Evolutionary conservation across 2,329 filamentous ascomycete genomes (phyloP).

Genomic region (Aspergillus jensenii): DNA sequence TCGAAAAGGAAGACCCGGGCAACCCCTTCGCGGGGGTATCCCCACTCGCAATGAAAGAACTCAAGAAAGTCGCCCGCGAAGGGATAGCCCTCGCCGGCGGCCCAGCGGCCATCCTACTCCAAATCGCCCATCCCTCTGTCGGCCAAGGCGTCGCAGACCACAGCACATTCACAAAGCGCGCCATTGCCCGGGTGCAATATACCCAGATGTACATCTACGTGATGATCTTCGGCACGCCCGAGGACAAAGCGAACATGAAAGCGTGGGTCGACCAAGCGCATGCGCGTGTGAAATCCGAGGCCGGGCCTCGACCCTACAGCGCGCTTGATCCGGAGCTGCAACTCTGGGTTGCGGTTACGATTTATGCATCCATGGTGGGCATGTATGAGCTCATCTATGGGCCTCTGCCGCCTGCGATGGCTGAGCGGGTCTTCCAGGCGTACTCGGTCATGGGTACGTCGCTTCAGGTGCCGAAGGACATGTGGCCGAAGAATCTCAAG

Average conservation of each 20-base stretch:
- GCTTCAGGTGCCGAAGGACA: neutral
- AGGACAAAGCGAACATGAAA: neutral
- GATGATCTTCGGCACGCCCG: slow-evolving; percentile 3
- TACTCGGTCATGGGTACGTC: neutral
- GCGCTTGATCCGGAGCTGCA: slow-evolving; percentile 8
- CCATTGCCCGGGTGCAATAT: neutral
- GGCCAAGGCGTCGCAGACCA: slow-evolving; percentile 6
- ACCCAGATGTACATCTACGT: slow-evolving; percentile 9
- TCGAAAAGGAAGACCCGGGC: neutral
- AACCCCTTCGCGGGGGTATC: too few species aligned
- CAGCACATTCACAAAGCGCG: slow-evolving; percentile 3
- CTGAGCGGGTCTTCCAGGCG: neutral
- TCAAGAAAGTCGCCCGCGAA: neutral
- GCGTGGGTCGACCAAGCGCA: slow-evolving; percentile 4
- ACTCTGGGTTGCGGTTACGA: slow-evolving; percentile 7
- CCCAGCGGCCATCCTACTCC: slow-evolving; percentile 1
- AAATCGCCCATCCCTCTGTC: slow-evolving; percentile 7
- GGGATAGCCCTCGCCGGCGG: slow-evolving; percentile 2
- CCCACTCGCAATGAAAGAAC: neutral
- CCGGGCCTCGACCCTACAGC: neutral
- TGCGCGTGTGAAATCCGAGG: neutral
- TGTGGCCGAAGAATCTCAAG: neutral
- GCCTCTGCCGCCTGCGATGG: neutral
- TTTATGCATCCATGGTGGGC: neutral
- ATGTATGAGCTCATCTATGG: slow-evolving; percentile 6